These are phyloP conservation scores for Rhizoclosmatium globosum DNA, from an alignment of 192 early-diverging fungal genomes.

Conservation along the genomic window DNA sequence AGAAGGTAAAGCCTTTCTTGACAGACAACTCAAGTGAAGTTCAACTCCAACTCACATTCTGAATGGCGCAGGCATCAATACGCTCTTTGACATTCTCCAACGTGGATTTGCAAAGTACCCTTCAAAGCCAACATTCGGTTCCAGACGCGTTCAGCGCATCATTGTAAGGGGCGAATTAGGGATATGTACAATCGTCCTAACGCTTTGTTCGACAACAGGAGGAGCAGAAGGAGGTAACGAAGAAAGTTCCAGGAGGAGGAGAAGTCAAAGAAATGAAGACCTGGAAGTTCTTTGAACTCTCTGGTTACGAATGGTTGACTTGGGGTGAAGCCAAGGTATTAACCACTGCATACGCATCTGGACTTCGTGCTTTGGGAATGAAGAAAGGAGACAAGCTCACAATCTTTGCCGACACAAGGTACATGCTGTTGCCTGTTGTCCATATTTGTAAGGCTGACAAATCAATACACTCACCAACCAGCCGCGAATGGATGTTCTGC, in stretches of 20 bases:
- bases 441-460: not conserved
- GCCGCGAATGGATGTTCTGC: constrained; percentile 68
- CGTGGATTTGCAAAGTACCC: not conserved
- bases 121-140: constrained; percentile 58
- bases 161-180: constrained; percentile 42
- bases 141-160: constrained; percentile 68
- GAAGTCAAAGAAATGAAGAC: constrained; percentile 76
- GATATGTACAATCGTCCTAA: no score
- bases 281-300: constrained; percentile 84
- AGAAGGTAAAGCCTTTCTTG: not conserved
- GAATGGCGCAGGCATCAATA: constrained; percentile 75
- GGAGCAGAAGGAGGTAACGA: constrained; percentile 79
- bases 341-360: constrained; percentile 71
- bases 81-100: constrained; percentile 33
- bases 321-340: constrained; percentile 70
- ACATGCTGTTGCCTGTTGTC: constrained; percentile 15
- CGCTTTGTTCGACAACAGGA: constrained; percentile 31
- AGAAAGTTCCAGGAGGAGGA: constrained; percentile 58
- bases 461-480: not conserved
- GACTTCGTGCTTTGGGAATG: constrained; percentile 73
- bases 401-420: constrained; percentile 54
- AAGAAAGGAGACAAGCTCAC: constrained; percentile 52
- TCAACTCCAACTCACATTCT: no score
- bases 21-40: no score
- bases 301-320: constrained; percentile 81